Evolutionary conservation across 208 protist genomes (phyloP), one percentile per base, ranked within the genome.

Genomic region (Angomonas desouzai): DNA sequence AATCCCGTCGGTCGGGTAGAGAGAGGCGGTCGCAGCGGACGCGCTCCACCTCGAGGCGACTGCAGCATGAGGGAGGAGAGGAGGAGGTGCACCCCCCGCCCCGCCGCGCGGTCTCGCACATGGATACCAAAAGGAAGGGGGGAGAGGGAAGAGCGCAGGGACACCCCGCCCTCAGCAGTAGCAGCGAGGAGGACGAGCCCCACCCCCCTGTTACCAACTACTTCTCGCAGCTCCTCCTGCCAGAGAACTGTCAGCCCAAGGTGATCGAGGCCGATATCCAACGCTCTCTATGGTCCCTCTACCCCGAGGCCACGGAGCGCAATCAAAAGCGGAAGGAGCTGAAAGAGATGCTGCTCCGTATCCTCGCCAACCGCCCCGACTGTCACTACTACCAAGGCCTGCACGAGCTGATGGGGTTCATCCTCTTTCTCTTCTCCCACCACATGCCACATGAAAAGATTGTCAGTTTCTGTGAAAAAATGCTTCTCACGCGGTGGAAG

Each of bases 371-470:
- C 62, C 77, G 84, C 43, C 69, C 62, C 0, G 72, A 90, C 30
- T 68, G 69, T 32, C n/a, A 84, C 70, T 95, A 95, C 66, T 92
- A 90, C 27, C 89, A 95, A 68, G 89, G 89, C 0, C 70, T 95
- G 59, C 83, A 95, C 56, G 89, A 95, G 66, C 64, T 95, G 16
- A 76, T 95, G 58, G 89, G 85, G 29, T 92, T 83, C 59, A 65
- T 92, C 28, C 78, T 93, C 81, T 91, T 86, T 64, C 70, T 81
- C 22, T 67, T 91, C 64, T 66, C 61, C 28, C 77, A 77, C 2
- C 53, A 76, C 36, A 48, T 68, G 9, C 47, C 67, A 4, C 28
- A 48, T 34, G 76, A 91, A 57, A 70, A 79, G 9, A 63, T 85
- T 4, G 68, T 83, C 38, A 64, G 77, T 22, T 74, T 95, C 43